Evolutionary conservation across 1,284 basidiomycete genomes (phyloP).

Genomic region (Coniferiporia sulphurascens): DNA sequence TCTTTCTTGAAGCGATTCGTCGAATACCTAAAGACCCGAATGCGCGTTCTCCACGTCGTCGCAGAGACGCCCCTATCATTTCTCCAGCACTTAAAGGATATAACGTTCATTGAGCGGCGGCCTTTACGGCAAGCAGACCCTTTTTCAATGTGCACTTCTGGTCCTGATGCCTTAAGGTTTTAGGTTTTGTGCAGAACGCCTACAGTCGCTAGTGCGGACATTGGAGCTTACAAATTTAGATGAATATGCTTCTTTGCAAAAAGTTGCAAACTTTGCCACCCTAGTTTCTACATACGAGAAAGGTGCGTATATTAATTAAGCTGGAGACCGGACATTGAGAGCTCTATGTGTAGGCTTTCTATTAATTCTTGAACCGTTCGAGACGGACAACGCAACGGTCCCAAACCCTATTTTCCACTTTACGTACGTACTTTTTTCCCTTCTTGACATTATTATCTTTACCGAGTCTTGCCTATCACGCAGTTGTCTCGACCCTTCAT

Average conservation of each 20-base stretch:
- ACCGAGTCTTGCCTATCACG: background rate
- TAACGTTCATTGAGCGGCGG: constrained; percentile 96
- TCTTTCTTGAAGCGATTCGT: constrained; percentile 98
- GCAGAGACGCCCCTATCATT: constrained; percentile 99
- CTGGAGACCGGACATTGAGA: background rate
- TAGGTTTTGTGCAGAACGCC: constrained; percentile 94
- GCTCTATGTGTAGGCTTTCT: constrained; percentile 68
- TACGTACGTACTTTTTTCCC: constrained; percentile 56
- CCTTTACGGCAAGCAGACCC: constrained; percentile 69
- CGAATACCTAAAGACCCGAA: constrained; percentile 98
- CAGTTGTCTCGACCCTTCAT: constrained; percentile 94
- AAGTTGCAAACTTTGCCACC: constrained; percentile 95
- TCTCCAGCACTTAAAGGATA: constrained; percentile 97
- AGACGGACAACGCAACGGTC: constrained; percentile 97
- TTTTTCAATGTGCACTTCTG: constrained; percentile 12
- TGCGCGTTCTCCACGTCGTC: constrained; percentile 98
- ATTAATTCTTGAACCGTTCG: constrained; percentile 96
- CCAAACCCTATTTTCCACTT: constrained; percentile 99
- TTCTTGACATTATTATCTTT: background rate
- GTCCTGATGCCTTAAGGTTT: constrained; percentile 14
- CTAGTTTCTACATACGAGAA: constrained; percentile 98
- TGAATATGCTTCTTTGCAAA: constrained; percentile 89
- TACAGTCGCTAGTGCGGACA: constrained; percentile 92
- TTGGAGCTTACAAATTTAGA: constrained; percentile 89
- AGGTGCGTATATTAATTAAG: constrained; percentile 42